Conservation (phyloP, 805 yeast species). For the Kockiozyma suomiensis region DNA sequence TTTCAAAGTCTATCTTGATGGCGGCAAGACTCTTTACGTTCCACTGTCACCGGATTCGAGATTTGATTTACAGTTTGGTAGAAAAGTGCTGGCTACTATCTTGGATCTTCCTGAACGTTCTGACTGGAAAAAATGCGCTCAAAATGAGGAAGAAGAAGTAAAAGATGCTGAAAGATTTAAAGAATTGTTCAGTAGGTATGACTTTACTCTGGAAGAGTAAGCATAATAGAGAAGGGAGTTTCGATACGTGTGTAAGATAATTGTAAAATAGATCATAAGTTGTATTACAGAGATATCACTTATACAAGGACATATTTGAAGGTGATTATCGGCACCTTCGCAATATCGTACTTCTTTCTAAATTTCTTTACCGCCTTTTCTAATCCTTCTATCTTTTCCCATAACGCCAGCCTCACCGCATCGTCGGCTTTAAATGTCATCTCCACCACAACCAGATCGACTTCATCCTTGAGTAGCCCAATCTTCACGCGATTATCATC, state of each 20-base stretch:
- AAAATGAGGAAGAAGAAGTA: conserved; percentile 62
- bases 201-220: conserved; percentile 46
- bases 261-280: background rate
- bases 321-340: conserved; percentile 23
- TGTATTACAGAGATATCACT: background rate
- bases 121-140: conserved; percentile 79
- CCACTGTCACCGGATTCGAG: conserved; percentile 33
- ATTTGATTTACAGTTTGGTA: conserved; percentile 80
- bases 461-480: conserved; percentile 9
- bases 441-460: conserved; percentile 3
- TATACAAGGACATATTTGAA: conserved; percentile 30
- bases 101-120: conserved; percentile 60
- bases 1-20: conserved; percentile 35
- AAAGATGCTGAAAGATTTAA: conserved; percentile 67
- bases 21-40: conserved; percentile 20
- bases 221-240: background rate
- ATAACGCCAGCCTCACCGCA: conserved; percentile 7
- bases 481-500: conserved; percentile 16
- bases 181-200: conserved; percentile 54
- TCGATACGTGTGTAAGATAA: background rate
- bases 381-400: conserved; percentile 50
- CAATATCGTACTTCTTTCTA: conserved; percentile 42
- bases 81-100: conserved; percentile 71
- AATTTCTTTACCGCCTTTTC: conserved; percentile 64
- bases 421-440: conserved; percentile 16